These are phyloP conservation scores for Decorospora gaudefroyi DNA, from an alignment of 2,329 filamentous ascomycete species.

Conservation along the genomic window DNA sequence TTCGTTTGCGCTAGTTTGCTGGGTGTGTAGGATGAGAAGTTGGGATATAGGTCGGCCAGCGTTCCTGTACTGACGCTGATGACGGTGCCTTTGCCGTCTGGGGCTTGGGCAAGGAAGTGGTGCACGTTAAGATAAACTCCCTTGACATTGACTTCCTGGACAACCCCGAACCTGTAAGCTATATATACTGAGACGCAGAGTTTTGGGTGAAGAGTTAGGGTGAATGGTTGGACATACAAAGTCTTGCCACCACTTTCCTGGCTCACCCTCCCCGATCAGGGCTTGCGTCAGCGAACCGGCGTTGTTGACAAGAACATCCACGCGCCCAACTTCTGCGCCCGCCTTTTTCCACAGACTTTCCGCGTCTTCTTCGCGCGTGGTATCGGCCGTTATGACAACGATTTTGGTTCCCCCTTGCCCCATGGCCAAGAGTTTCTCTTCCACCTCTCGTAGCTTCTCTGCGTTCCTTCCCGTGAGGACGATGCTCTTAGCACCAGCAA, in stretches of 20 bases:
- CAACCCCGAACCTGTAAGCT: too few species aligned
- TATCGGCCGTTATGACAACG: constrained; percentile 25
- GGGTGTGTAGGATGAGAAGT: background rate
- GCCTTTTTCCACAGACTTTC: constrained; percentile 15
- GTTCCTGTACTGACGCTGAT: constrained; percentile 25
- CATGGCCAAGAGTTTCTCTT: constrained; percentile 14
- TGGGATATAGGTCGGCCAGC: constrained; percentile 1
- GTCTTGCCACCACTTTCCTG: background rate
- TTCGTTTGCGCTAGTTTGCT: constrained; percentile 1
- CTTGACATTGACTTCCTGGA: constrained; percentile 27
- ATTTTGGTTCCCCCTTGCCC: constrained; percentile 24
- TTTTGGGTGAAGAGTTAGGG: constrained; percentile 7
- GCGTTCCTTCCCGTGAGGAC: constrained; percentile 30
- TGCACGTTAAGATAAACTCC: constrained; percentile 21
- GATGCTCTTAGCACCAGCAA: constrained; percentile 31
- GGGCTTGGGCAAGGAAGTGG: constrained; percentile 8
- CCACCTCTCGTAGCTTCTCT: constrained; percentile 24
- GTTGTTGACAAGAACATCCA: background rate
- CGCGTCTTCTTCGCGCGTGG: constrained; percentile 25
- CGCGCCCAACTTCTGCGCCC: background rate
- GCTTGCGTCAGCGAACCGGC: constrained; percentile 9
- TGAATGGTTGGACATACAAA: constrained; percentile 7
- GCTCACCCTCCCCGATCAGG: constrained; percentile 11
- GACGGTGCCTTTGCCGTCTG: constrained; percentile 18
- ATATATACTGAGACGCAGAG: too few species aligned